These are phyloP conservation scores for Polyplosphaeria fusca DNA, from an alignment of 495 filamentous ascomycete genomes.

Conservation along the genomic window DNA sequence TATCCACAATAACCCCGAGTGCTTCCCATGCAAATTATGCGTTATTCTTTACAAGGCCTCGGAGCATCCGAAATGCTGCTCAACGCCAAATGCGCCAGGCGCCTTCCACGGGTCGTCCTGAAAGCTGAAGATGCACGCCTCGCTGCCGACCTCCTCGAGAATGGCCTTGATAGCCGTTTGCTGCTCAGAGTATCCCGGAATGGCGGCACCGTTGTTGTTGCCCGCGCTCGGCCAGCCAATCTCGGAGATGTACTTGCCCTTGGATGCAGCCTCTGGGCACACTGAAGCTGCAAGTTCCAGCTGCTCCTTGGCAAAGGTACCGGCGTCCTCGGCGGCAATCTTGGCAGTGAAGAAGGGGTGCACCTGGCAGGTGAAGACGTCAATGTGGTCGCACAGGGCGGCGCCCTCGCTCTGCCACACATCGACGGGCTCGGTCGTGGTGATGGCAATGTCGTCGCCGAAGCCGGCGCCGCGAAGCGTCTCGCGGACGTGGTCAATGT, in stretches of 20 bases:
- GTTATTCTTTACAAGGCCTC: not conserved
- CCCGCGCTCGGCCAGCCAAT: conserved; percentile 83
- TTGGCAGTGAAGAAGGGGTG: conserved; percentile 89
- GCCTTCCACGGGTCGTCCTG: conserved; percentile 80
- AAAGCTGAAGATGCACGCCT: conserved; percentile 76
- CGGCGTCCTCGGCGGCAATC: conserved; percentile 60
- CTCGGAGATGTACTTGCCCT: conserved; percentile 74
- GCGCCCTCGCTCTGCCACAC: conserved; percentile 57
- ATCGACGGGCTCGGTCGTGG: conserved; percentile 82
- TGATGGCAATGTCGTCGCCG: conserved; percentile 65
- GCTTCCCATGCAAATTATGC: not conserved
- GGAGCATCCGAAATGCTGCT: conserved; percentile 64
- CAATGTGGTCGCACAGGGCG: conserved; percentile 67
- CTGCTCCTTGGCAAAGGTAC: conserved; percentile 67
- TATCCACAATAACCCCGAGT: not conserved
- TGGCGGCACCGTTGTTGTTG: conserved; percentile 63
- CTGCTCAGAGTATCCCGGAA: conserved; percentile 67
- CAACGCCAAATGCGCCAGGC: conserved; percentile 64
- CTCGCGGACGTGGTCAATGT: conserved; percentile 54
- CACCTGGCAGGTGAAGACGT: conserved; percentile 78
- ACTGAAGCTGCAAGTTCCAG: conserved; percentile 60
- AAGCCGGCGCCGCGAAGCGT: conserved; percentile 60
- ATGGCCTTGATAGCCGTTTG: conserved; percentile 66
- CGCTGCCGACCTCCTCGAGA: conserved; percentile 51
- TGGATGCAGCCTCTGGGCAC: conserved; percentile 54